A percentile compares a stretch with the other conserved stretches of the same genome.
phyloP scores from a whole-genome alignment of 2,329 filamentous ascomycete species.

The Colletotrichum lupini region DNA sequence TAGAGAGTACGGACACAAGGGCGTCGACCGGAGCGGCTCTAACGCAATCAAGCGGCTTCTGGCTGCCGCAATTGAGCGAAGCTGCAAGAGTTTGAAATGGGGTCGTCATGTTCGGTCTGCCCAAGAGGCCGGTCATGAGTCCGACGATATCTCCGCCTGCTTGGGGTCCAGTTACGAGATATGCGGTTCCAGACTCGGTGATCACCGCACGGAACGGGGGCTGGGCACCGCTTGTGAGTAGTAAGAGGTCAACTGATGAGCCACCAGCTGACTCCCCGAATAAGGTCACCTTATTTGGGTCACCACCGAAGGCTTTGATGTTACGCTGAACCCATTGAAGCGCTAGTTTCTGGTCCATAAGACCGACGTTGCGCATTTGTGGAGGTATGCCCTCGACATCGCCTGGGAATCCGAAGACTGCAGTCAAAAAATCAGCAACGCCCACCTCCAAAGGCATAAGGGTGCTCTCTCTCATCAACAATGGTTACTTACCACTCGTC shows the following conservation, averaged over 20 bases:
- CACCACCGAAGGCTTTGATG: slow-evolving; percentile 71
- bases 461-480: neutral
- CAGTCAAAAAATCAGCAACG: neutral
- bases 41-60: no score
- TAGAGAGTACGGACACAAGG: no score
- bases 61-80: no score
- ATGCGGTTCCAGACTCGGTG: no score
- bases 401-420: slow-evolving; percentile 19
- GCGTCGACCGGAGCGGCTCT: no score
- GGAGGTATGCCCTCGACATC: slow-evolving; percentile 7
- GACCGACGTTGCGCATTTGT: slow-evolving; percentile 57
- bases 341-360: slow-evolving; percentile 67
- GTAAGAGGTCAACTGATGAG: slow-evolving; percentile 58
- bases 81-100: no score
- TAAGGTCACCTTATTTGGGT: slow-evolving; percentile 69
- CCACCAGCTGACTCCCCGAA: slow-evolving; percentile 67
- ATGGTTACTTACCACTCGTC: neutral
- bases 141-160: no score
- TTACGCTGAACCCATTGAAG: slow-evolving; percentile 72
- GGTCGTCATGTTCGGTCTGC: no score
- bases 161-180: no score
- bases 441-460: no score
- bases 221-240: slow-evolving; percentile 2
- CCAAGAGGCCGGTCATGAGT: no score
- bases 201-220: slow-evolving; percentile 6